Evolutionary conservation across 2,329 filamentous ascomycete genomes (phyloP).

Genomic region (Hypomyces perniciosus): DNA sequence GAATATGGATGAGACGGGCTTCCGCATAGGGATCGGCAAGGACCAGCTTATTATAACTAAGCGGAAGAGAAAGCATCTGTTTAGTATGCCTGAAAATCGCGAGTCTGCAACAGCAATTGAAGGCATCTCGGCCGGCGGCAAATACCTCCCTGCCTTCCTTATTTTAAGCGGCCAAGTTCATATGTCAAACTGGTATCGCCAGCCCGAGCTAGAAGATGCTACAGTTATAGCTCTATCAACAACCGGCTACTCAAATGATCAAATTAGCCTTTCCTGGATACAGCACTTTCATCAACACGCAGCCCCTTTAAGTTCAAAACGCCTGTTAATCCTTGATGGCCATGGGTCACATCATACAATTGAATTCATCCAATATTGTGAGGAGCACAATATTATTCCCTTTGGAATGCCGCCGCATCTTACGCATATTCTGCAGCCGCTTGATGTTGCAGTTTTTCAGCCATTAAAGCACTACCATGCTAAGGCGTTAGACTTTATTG

Average conservation of each 20-base stretch:
- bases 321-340: conserved; percentile 11
- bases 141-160: conserved; percentile 2
- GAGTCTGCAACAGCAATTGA: conserved; percentile 11
- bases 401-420: too few relatives aligned
- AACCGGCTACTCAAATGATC: conserved; percentile 10
- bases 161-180: conserved; percentile 2
- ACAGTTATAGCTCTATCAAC: conserved; percentile 4
- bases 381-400: too few relatives aligned
- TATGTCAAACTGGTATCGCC: conserved; percentile 9
- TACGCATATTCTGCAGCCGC: too few relatives aligned
- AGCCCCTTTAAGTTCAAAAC: background rate
- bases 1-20: conserved; percentile 15
- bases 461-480: too few relatives aligned
- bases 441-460: too few relatives aligned
- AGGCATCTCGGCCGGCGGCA: conserved; percentile 7
- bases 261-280: conserved; percentile 5
- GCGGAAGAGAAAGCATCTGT: conserved; percentile 1
- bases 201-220: background rate
- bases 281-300: conserved; percentile 4
- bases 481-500: too few relatives aligned
- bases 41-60: conserved; percentile 5
- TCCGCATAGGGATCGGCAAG: conserved; percentile 11
- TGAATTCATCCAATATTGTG: conserved; percentile 11
- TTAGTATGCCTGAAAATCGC: conserved; percentile 2
- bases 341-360: conserved; percentile 5